Conservation (phyloP, 2,329 filamentous ascomycete genomes). For the Dactylonectria estremocensis region DNA sequence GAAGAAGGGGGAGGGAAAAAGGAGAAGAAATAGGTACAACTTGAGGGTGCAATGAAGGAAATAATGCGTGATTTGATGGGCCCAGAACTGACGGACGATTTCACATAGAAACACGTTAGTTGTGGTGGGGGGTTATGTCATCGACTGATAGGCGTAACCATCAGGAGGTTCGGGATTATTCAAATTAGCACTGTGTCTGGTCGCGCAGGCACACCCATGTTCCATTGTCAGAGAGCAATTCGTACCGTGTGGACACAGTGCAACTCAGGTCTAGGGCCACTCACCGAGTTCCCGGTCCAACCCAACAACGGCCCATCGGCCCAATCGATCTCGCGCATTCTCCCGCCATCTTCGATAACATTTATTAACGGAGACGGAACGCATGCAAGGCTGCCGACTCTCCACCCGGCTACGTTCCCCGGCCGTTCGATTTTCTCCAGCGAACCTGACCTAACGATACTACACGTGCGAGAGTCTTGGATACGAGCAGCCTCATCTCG, state of each 20-base stretch:
- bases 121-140: conserved; percentile 48
- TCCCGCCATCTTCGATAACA: conserved; percentile 40
- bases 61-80: conserved; percentile 53
- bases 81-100: conserved; percentile 39
- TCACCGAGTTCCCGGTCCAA: conserved; percentile 30
- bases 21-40: conserved; percentile 27
- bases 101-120: conserved; percentile 47
- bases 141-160: conserved; percentile 33
- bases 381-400: conserved; percentile 43
- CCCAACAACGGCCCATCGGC: conserved; percentile 41
- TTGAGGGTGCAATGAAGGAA: conserved; percentile 38
- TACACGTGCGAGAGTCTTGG: conserved; percentile 21
- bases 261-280: conserved; percentile 15
- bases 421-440: conserved; percentile 9
- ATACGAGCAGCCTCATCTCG: conserved; percentile 2
- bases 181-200: conserved; percentile 34
- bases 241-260: conserved; percentile 30
- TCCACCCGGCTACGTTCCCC: conserved; percentile 37
- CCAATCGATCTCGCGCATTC: conserved; percentile 44
- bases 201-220: not conserved
- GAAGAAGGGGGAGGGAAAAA: conserved; percentile 34
- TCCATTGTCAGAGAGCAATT: not conserved
- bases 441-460: conserved; percentile 12
- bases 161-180: conserved; percentile 8
- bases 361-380: conserved; percentile 36